Evolutionary conservation across 345 rosid genomes (phyloP).

Genomic region (Populus deltoides): DNA sequence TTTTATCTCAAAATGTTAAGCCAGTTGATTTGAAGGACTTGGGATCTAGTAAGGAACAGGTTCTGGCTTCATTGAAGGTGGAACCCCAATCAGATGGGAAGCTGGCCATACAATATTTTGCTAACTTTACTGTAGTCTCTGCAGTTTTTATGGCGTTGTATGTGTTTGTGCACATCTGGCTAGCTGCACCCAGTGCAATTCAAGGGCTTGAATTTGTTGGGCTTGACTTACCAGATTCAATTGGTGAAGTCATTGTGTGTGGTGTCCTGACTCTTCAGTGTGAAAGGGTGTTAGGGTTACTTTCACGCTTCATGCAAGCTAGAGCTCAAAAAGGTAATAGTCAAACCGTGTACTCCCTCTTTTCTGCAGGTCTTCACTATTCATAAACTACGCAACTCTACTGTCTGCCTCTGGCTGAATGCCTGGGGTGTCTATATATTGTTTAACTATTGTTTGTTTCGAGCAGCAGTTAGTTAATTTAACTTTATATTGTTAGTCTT

Average conservation of each 20-base stretch:
- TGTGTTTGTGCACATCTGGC: slow-evolving; percentile 66
- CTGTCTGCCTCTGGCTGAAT: background rate
- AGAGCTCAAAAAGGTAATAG: slow-evolving; percentile 72
- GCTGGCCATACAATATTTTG: slow-evolving; percentile 76
- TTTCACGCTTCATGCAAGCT: slow-evolving; percentile 88
- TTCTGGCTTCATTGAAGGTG: slow-evolving; percentile 74
- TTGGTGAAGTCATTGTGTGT: slow-evolving; percentile 81
- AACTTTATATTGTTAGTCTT: background rate
- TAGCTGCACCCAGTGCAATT: slow-evolving; percentile 55
- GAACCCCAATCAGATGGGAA: slow-evolving; percentile 87
- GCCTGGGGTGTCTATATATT: background rate
- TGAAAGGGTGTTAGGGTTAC: slow-evolving; percentile 53
- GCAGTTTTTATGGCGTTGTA: slow-evolving; percentile 64
- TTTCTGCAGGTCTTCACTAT: slow-evolving; percentile 4
- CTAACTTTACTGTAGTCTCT: slow-evolving; percentile 75
- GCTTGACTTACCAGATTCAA: slow-evolving; percentile 90
- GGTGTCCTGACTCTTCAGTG: slow-evolving; percentile 80
- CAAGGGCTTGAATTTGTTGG: slow-evolving; percentile 93
- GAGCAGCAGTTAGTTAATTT: background rate
- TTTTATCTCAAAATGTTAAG: slow-evolving; percentile 65
- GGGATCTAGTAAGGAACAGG: slow-evolving; percentile 77
- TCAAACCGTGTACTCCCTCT: background rate
- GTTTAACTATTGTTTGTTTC: background rate
- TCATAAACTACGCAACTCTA: background rate
- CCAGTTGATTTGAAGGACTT: slow-evolving; percentile 77